A percentile compares a stretch with the other conserved stretches of the same genome.
phyloP scores from a whole-genome alignment of 306 rosid species.

The Styphnolobium japonicum region DNA sequence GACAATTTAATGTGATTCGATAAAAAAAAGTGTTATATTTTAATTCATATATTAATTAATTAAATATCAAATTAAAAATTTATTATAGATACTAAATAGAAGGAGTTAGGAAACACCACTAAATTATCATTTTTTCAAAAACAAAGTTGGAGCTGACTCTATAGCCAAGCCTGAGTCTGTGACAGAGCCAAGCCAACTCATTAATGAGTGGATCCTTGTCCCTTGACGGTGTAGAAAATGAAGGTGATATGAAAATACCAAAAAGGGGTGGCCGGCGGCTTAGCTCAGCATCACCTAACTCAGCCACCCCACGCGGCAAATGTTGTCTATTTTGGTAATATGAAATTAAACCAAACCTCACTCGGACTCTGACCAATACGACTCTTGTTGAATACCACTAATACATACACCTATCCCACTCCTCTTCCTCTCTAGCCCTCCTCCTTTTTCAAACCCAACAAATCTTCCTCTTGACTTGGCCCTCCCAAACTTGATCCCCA shows the following conservation, averaged over 20 bases:
- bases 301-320: conserved; percentile 34
- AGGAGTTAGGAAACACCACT: too few species aligned
- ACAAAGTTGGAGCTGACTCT: background rate
- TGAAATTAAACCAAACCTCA: background rate
- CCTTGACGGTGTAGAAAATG: conserved; percentile 32
- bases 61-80: too few species aligned
- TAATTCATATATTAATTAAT: too few species aligned
- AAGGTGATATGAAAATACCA: conserved; percentile 12
- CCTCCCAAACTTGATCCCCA: conserved; percentile 35
- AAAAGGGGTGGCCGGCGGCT: conserved; percentile 32
- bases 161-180: background rate
- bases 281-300: conserved; percentile 29
- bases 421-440: background rate
- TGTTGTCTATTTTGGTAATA: background rate
- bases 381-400: background rate
- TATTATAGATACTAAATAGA: too few species aligned
- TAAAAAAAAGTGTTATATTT: too few species aligned
- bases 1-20: too few species aligned
- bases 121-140: too few species aligned
- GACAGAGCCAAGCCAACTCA: background rate
- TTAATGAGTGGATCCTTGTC: conserved; percentile 26
- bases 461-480: conserved; percentile 33
- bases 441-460: background rate
- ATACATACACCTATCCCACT: background rate
- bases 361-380: background rate